Conservation (phyloP, 495 filamentous ascomycete genomes). For the Tuber calosporum region DNA sequence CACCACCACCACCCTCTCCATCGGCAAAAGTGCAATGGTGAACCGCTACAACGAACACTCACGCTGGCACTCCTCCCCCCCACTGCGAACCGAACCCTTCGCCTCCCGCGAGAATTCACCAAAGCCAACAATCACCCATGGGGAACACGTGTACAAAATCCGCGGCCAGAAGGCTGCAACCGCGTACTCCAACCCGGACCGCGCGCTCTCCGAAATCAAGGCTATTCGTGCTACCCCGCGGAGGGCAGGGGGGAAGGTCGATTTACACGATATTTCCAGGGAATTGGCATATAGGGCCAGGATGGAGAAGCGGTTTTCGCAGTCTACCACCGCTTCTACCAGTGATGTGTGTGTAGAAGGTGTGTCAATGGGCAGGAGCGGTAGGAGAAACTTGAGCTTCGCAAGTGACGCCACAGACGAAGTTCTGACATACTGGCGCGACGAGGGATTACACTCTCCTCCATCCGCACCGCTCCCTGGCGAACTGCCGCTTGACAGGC, state of each 20-base stretch:
- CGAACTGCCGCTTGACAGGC: background rate
- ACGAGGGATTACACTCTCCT: background rate
- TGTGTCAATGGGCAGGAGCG: background rate
- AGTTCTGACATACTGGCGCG: background rate
- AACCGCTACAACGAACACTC: slow-evolving; percentile 34
- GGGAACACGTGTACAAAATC: slow-evolving; percentile 27
- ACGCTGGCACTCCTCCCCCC: slow-evolving; percentile 32
- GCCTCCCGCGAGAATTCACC: slow-evolving; percentile 21
- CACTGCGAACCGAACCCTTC: slow-evolving; percentile 13
- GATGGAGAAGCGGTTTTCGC: slow-evolving; percentile 19
- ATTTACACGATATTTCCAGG: slow-evolving; percentile 21
- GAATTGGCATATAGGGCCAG: slow-evolving; percentile 27
- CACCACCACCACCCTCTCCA: slow-evolving; percentile 9
- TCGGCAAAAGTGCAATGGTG: slow-evolving; percentile 14
- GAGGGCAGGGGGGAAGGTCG: background rate
- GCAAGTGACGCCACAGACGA: background rate
- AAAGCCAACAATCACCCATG: background rate
- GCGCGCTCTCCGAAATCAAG: slow-evolving; percentile 20
- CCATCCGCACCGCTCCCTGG: background rate
- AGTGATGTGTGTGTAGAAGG: background rate
- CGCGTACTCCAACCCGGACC: slow-evolving; percentile 26
- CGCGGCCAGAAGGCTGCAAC: slow-evolving; percentile 27
- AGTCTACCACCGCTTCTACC: background rate
- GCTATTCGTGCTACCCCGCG: slow-evolving; percentile 11
- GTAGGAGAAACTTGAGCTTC: background rate